phyloP scores from a whole-genome alignment of 106 monocot genomes.

The Dendrobium chrysotoxum region DNA sequence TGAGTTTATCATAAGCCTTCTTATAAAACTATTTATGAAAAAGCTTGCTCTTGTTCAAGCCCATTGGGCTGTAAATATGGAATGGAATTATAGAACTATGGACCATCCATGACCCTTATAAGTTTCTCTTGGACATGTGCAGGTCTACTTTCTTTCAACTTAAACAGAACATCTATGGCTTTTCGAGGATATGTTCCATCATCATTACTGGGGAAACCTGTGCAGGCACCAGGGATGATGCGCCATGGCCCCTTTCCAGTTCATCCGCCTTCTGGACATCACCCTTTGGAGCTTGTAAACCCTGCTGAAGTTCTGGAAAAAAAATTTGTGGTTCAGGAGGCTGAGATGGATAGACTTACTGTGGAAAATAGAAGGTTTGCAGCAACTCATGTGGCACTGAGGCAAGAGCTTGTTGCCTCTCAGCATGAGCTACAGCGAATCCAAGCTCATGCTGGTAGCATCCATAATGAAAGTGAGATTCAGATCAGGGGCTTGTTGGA shows the following conservation, averaged over 20 bases:
- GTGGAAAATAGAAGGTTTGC: constrained; percentile 67
- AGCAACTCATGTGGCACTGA: constrained; percentile 48
- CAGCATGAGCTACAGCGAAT: constrained; percentile 58
- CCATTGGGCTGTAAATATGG: background rate
- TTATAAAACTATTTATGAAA: background rate
- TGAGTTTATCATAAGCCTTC: background rate
- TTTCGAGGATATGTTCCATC: constrained; percentile 30
- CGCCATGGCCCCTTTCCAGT: constrained; percentile 54
- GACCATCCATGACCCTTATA: background rate
- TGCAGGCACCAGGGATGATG: constrained; percentile 63
- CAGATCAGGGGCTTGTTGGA: constrained; percentile 56
- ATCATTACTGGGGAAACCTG: constrained; percentile 24
- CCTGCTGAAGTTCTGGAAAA: constrained; percentile 42
- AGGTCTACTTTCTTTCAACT: background rate
- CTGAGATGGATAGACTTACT: constrained; percentile 51
- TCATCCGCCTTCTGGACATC: constrained; percentile 12
- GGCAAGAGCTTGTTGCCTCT: constrained; percentile 46
- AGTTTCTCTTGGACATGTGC: background rate
- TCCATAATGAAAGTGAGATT: constrained; percentile 46
- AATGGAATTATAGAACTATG: no score
- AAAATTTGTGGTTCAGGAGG: constrained; percentile 49
- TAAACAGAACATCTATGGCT: constrained; percentile 17
- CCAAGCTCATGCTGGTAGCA: constrained; percentile 31
- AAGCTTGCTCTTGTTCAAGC: background rate
- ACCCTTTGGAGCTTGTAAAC: constrained; percentile 33